Evolutionary conservation across 192 early-diverging fungal genomes (phyloP).

Genomic region (Backusella luteola): DNA sequence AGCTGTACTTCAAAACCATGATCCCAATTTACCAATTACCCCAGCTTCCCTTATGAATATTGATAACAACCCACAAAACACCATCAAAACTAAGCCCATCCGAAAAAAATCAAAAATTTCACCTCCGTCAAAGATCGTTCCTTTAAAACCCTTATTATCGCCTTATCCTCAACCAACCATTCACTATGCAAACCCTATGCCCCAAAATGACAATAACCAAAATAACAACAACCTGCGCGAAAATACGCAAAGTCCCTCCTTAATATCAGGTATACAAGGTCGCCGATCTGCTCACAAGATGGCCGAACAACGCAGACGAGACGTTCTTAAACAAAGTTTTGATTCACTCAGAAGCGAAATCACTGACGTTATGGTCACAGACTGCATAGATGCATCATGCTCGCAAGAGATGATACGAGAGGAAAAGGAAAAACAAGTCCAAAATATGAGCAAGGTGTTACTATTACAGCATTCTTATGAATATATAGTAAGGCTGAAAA

Average conservation of each 20-base stretch:
- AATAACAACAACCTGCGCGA: neutral
- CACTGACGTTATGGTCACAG: conserved; percentile 57
- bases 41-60: conserved; percentile 1
- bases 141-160: neutral
- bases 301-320: conserved; percentile 94
- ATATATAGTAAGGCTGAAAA: conserved; percentile 54
- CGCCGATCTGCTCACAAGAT: conserved; percentile 86
- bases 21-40: neutral
- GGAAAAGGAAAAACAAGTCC: conserved; percentile 46
- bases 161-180: neutral
- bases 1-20: neutral
- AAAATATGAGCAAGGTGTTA: conserved; percentile 85
- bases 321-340: conserved; percentile 89
- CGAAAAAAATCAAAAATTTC: neutral
- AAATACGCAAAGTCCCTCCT: neutral
- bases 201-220: neutral
- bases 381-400: neutral
- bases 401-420: conserved; percentile 1
- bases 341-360: conserved; percentile 71
- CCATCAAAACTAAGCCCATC: neutral
- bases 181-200: neutral
- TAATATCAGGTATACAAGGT: conserved; percentile 51
- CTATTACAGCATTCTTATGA: conserved; percentile 68
- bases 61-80: neutral
- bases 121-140: neutral